A percentile compares a stretch with the other conserved stretches of the same genome.
These are phyloP conservation scores for Tetrahymena thermophila DNA, from an alignment of 73 alveolate genomes.

Conservation along the genomic window DNA sequence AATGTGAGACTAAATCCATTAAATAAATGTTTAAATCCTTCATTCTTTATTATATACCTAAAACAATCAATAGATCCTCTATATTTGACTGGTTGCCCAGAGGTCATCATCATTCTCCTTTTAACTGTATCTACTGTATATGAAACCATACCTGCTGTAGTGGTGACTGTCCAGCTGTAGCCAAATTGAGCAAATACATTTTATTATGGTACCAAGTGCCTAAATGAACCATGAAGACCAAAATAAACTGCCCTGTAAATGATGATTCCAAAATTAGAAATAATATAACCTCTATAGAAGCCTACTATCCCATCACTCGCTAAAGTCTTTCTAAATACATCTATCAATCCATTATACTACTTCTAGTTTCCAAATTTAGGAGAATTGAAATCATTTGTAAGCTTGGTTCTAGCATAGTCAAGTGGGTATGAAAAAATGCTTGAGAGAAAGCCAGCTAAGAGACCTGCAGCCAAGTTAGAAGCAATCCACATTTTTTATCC, in stretches of 20 bases:
- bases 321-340: not conserved
- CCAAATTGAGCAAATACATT: not conserved
- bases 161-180: not conserved
- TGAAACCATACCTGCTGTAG: not conserved
- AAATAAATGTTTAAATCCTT: not conserved
- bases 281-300: constrained; percentile 5
- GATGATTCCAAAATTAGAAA: not conserved
- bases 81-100: not conserved
- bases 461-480: not conserved
- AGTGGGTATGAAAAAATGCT: not conserved
- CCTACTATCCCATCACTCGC: not conserved
- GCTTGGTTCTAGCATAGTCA: not conserved
- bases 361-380: not conserved
- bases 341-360: not conserved
- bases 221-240: constrained; percentile 1
- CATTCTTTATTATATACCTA: not conserved
- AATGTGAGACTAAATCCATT: not conserved
- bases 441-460: not conserved
- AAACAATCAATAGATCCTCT: not conserved
- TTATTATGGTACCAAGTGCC: not conserved
- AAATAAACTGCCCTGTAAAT: constrained; percentile 3
- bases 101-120: constrained; percentile 4
- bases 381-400: not conserved
- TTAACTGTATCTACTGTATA: constrained; percentile 1
- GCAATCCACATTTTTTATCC: not conserved